A percentile compares a stretch with the other conserved stretches of the same genome.
Evolutionary conservation across 1,139 yeast species (phyloP).

Genomic region (Kodamaea anthophila): DNA sequence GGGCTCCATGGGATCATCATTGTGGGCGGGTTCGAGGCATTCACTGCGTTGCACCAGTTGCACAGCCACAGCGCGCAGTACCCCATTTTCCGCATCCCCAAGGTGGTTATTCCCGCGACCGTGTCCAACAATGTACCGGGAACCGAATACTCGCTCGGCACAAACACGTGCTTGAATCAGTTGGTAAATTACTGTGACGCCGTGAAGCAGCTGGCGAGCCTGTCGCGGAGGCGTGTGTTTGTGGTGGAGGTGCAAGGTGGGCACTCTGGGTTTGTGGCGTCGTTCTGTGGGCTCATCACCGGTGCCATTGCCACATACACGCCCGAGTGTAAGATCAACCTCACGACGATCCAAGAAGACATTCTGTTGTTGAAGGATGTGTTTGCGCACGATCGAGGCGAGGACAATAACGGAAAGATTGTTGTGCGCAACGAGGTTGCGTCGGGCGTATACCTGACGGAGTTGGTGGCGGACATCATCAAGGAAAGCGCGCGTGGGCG

Average conservation of each 20-base stretch:
- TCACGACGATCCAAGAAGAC: constrained; percentile 57
- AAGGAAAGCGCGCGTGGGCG: constrained; percentile 67
- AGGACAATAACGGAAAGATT: constrained; percentile 72
- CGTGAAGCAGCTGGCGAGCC: constrained; percentile 72
- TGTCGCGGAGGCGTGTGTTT: constrained; percentile 71
- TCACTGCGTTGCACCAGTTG: constrained; percentile 60
- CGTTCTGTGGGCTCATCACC: constrained; percentile 59
- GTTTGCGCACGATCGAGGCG: constrained; percentile 54
- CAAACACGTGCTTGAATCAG: constrained; percentile 73
- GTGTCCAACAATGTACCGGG: constrained; percentile 83
- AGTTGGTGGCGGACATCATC: constrained; percentile 75
- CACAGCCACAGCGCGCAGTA: constrained; percentile 56
- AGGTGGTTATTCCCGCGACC: constrained; percentile 77
- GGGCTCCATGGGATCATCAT: constrained; percentile 67
- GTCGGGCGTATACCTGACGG: constrained; percentile 73
- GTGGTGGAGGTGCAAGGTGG: constrained; percentile 88
- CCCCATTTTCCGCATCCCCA: constrained; percentile 72
- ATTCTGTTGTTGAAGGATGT: constrained; percentile 50
- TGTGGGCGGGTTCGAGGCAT: constrained; percentile 81
- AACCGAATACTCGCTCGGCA: constrained; percentile 72
- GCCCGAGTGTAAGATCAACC: constrained; percentile 62
- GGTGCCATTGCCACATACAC: constrained; percentile 75
- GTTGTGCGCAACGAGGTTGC: constrained; percentile 83
- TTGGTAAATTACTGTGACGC: constrained; percentile 74
- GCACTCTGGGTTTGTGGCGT: constrained; percentile 72